Percentiles rank a stretch among this genome's conserved stretches.
phyloP scores from a whole-genome alignment of 352 stramenopile species.

The Phytopythium mirpurense region DNA sequence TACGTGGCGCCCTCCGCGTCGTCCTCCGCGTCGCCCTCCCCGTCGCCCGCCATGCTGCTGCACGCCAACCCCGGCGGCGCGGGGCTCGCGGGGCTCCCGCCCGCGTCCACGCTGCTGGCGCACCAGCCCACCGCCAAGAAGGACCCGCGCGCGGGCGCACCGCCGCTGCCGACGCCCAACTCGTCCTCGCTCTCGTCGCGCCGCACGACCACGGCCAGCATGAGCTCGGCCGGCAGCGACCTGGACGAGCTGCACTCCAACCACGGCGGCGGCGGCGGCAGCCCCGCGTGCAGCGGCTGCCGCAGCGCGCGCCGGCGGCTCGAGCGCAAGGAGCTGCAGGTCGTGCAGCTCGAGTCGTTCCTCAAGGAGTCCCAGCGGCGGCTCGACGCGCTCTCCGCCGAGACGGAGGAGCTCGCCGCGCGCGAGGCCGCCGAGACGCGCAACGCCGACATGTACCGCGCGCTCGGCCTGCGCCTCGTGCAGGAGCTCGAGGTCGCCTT shows the following conservation, averaged over 20 bases:
- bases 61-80: slow-evolving; percentile 10
- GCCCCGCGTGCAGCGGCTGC: slow-evolving; percentile 33
- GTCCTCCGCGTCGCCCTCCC: slow-evolving; percentile 4
- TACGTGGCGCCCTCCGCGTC: slow-evolving; percentile 19
- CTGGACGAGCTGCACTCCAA: slow-evolving; percentile 31
- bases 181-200: slow-evolving; percentile 35
- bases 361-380: slow-evolving; percentile 76
- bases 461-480: slow-evolving; percentile 54
- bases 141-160: slow-evolving; percentile 9
- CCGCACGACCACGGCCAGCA: slow-evolving; percentile 48
- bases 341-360: slow-evolving; percentile 72
- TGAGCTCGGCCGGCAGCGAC: slow-evolving; percentile 58
- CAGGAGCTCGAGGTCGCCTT: slow-evolving; percentile 73
- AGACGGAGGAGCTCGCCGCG: slow-evolving; percentile 61
- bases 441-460: slow-evolving; percentile 48
- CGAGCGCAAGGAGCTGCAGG: slow-evolving; percentile 67
- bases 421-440: slow-evolving; percentile 61
- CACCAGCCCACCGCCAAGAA: slow-evolving; percentile 12
- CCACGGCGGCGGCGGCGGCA: slow-evolving; percentile 5
- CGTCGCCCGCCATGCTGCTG: slow-evolving; percentile 14
- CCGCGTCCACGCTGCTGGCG: slow-evolving; percentile 33
- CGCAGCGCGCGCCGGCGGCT: slow-evolving; percentile 50
- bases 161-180: slow-evolving; percentile 10
- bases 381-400: slow-evolving; percentile 52
- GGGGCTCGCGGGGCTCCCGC: slow-evolving; percentile 22